Evolutionary conservation across 2,329 filamentous ascomycete species (phyloP).

Genomic region (Pseudogymnoascus sp.): DNA sequence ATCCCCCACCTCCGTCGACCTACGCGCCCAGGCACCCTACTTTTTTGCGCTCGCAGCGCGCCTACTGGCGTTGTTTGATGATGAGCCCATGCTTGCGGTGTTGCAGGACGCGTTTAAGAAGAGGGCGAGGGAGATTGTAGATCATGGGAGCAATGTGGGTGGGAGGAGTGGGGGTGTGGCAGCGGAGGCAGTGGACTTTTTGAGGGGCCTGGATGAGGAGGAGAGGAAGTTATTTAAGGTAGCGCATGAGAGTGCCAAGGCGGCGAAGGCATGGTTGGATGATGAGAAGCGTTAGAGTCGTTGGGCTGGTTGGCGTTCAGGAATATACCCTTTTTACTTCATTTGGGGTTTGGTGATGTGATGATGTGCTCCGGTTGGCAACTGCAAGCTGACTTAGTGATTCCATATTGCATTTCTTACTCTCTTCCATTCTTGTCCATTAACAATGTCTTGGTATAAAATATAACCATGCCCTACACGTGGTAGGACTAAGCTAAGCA

Average conservation of each 20-base stretch:
- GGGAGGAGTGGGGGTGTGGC: constrained; percentile 63
- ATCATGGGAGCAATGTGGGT: constrained; percentile 80
- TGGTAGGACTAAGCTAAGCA: not conserved
- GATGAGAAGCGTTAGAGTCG: constrained; percentile 25
- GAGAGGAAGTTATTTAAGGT: constrained; percentile 70
- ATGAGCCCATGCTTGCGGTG: constrained; percentile 66
- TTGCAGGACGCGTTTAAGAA: constrained; percentile 71
- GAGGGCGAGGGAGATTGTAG: constrained; percentile 71
- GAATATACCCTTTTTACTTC: constrained; percentile 6
- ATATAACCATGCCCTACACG: not conserved
- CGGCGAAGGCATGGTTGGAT: constrained; percentile 59
- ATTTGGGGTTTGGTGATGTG: not conserved
- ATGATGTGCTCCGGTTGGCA: not conserved
- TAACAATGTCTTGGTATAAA: not conserved
- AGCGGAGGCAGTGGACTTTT: constrained; percentile 69
- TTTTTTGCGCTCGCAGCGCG: constrained; percentile 81
- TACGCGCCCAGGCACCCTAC: constrained; percentile 74
- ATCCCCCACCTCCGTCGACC: constrained; percentile 74
- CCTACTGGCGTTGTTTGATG: constrained; percentile 74
- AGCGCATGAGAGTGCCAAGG: constrained; percentile 65
- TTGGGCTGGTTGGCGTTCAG: constrained; percentile 7
- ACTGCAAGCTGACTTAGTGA: not conserved
- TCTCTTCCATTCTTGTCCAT: not conserved
- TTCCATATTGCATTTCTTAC: not conserved
- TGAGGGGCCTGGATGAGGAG: constrained; percentile 81